Percentiles rank a stretch among this genome's conserved stretches.
Evolutionary conservation across 1,284 basidiomycete genomes (phyloP).

Genomic region (Pseudozyma sp.): DNA sequence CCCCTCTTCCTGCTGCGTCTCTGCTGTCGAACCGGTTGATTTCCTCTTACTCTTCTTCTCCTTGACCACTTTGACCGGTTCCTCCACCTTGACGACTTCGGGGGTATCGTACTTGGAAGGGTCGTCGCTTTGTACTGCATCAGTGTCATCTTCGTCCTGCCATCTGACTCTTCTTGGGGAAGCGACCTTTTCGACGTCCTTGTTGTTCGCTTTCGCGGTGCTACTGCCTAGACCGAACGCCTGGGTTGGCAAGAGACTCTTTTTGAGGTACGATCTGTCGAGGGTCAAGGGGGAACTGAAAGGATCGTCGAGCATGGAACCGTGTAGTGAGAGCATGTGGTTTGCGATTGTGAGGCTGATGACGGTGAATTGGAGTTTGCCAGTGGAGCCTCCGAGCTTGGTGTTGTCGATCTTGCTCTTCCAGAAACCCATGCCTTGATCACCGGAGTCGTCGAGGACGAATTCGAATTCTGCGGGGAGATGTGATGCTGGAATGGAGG

Average conservation of each 20-base stretch:
- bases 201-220: not conserved
- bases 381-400: conserved; percentile 78
- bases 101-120: conserved; percentile 9
- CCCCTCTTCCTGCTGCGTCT: not conserved
- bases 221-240: conserved; percentile 24
- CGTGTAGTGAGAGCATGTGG: conserved; percentile 91
- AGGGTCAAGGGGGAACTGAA: conserved; percentile 72
- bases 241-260: conserved; percentile 38
- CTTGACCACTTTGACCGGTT: not conserved
- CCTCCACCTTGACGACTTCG: too few relatives aligned
- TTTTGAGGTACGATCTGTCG: conserved; percentile 44
- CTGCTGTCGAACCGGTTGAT: conserved; percentile 1
- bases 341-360: conserved; percentile 93
- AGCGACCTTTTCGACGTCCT: not conserved
- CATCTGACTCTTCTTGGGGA: conserved; percentile 36
- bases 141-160: conserved; percentile 35
- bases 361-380: conserved; percentile 85
- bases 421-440: conserved; percentile 77
- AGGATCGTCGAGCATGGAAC: conserved; percentile 87
- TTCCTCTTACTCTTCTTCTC: conserved; percentile 28
- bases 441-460: conserved; percentile 75
- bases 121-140: conserved; percentile 14
- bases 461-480: conserved; percentile 87
- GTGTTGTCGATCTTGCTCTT: conserved; percentile 79
- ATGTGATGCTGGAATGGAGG: conserved; percentile 92